Evolutionary conservation across 176 grass and related monocot species (phyloP), one percentile per base, ranked within the genome.

Genomic region (Pontederia crassipes): DNA sequence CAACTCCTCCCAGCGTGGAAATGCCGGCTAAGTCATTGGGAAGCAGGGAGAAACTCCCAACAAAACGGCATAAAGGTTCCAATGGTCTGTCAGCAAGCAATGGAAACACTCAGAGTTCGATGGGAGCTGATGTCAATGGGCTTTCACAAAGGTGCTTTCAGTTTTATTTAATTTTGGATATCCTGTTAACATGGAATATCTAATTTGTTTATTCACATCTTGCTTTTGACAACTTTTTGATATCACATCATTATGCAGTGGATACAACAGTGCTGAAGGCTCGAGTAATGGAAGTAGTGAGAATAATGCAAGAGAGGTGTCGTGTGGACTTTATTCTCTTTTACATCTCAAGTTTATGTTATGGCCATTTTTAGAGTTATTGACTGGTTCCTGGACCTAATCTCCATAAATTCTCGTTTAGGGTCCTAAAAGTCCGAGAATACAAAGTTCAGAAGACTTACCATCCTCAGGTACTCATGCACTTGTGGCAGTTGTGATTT

Each of bases 191-290:
- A 7, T 40, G 70, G 18, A 5, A 50, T 3, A 32, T 40, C 48
- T 55, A 16, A 8, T 52, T 2, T 17, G 11, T 11, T 71, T 12
- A 61, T 20, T 67, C 1, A 13, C 17, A 58, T 78, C 11, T 45
- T 52, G 58, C 46, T 68, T 14, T 49, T 67, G 1, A 17, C 29
- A 40, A 40, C 32, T 69, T 26, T 77, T 35, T 65, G 49, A 66
- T 8, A 10, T 50, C 24, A 71, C 28, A 18, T 65, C 11, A 3
- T 74, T 27, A 18, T 83, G 48, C 69, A 76, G 73, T 76, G 72
- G 64, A 45, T 74, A 74, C 75, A 72, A 74, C 53, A 95, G 86
- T 72, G 49, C 79, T 64, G 90, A 84, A 72, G 86, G 83, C 56
- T 95, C 83, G 9, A 78, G 81, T 62, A 69, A 84, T 72, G 80